Evolutionary conservation across 2,329 filamentous ascomycete species (phyloP).

Genomic region (Claviceps humidiphila): DNA sequence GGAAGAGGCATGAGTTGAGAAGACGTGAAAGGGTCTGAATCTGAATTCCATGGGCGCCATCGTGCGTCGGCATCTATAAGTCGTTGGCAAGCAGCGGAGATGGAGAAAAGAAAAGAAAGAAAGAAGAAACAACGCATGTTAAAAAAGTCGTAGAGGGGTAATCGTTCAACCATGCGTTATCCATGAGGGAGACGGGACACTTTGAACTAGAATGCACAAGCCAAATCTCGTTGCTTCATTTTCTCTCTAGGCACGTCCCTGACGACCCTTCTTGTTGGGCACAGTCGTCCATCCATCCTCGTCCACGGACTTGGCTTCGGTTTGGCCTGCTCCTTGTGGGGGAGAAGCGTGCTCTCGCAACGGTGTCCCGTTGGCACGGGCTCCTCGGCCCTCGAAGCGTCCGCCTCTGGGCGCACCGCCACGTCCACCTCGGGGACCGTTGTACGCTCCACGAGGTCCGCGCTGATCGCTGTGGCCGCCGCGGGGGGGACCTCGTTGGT

Average conservation of each 20-base stretch:
- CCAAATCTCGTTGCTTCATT: constrained; percentile 14
- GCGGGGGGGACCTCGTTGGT: constrained; percentile 20
- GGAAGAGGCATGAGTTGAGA: constrained; percentile 4
- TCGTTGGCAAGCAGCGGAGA: constrained; percentile 11
- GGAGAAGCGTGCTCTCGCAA: constrained; percentile 21
- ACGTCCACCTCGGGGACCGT: constrained; percentile 26
- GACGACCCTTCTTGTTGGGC: constrained; percentile 23
- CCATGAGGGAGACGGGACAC: background rate
- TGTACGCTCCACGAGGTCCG: constrained; percentile 29
- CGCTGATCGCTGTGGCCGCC: constrained; percentile 25
- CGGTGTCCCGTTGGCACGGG: constrained; percentile 35
- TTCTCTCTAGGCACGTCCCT: constrained; percentile 16
- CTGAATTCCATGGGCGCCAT: constrained; percentile 12
- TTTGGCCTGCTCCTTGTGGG: constrained; percentile 16
- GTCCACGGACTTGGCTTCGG: constrained; percentile 25
- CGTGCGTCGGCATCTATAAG: constrained; percentile 21
- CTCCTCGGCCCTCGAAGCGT: constrained; percentile 29
- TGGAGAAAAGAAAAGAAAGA: background rate
- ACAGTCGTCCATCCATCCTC: constrained; percentile 55
- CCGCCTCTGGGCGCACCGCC: constrained; percentile 22
- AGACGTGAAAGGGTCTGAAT: constrained; percentile 1
- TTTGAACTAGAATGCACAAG: constrained; percentile 18
- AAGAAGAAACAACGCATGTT: constrained; percentile 16
- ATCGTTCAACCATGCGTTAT: constrained; percentile 4
- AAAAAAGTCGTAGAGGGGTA: background rate